Conservation (phyloP, 1,139 yeast species). For the Pichiaceae sp. region DNA sequence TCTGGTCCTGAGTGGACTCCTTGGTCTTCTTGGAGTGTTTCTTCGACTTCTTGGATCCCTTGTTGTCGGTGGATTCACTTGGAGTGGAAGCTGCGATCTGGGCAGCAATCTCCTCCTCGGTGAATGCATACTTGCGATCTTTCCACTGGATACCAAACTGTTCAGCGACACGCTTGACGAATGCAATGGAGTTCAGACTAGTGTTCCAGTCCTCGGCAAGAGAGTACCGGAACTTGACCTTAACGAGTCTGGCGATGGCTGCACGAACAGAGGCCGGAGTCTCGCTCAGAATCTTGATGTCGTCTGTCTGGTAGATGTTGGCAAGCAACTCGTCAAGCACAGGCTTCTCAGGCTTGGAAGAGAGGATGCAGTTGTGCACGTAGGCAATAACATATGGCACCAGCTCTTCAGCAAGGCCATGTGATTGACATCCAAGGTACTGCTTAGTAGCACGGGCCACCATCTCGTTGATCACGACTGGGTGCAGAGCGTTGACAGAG, state of each 20-base stretch:
- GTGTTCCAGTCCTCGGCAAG: slow-evolving; percentile 43
- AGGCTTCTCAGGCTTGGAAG: slow-evolving; percentile 33
- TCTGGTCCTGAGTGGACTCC: slow-evolving; percentile 4
- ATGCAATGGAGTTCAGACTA: slow-evolving; percentile 31
- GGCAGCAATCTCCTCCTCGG: slow-evolving; percentile 35
- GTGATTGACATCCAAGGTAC: slow-evolving; percentile 45
- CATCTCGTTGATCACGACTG: slow-evolving; percentile 57
- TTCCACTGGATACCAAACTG: slow-evolving; percentile 88
- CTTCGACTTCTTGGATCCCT: slow-evolving; percentile 16
- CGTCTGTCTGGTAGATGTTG: slow-evolving; percentile 34
- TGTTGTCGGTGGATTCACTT: slow-evolving; percentile 5
- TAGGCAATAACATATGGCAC: slow-evolving; percentile 57
- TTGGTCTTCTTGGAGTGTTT: slow-evolving; percentile 30
- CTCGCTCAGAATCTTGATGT: slow-evolving; percentile 28
- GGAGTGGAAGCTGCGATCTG: slow-evolving; percentile 18
- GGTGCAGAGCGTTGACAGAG: slow-evolving; percentile 38
- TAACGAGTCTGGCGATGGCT: slow-evolving; percentile 44
- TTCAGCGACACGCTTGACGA: slow-evolving; percentile 65
- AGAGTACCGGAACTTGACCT: slow-evolving; percentile 50
- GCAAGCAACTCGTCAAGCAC: slow-evolving; percentile 34
- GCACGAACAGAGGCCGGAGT: slow-evolving; percentile 36
- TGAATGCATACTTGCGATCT: slow-evolving; percentile 42
- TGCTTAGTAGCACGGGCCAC: slow-evolving; percentile 77
- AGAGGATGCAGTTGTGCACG: slow-evolving; percentile 67
- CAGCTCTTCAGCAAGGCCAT: slow-evolving; percentile 43